Evolutionary conservation across 202 grass and related monocot genomes (phyloP), one percentile per base, ranked within the genome.

Genomic region (Brachypodium distachyon): DNA sequence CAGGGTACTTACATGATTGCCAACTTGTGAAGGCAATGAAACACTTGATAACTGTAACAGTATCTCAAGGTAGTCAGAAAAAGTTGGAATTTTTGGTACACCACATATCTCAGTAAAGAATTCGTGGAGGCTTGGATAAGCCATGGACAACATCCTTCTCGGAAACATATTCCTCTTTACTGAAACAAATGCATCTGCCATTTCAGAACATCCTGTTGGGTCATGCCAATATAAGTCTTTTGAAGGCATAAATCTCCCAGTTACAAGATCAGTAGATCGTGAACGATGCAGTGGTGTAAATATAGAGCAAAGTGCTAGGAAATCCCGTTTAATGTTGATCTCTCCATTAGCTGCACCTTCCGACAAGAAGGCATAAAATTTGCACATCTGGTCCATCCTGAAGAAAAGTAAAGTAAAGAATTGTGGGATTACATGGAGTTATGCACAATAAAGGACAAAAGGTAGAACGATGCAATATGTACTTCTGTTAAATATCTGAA

Each of bases 341-440:
- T 83, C 88, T 80, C 80, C 85, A 75, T 81, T 70, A 6, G 80
- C 32, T 48, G 80, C 81, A 43, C 88, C 88, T 57, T 86, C 89
- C 21, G 84, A 92, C 68, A 97, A 72, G 54, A 86, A 94, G 38
- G 82, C 84, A 60, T 92, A 97, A 52, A 97, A 79, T 74, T 77
- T 97, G 50, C 84, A 84, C 91, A 97, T 97, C 84, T 97, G 91
- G 82, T 61, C 70, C 56, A 87, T 80, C 71, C 95, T 97, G 87
- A 68, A 91, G 76, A 72, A 91, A 75, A 83, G 26, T 34, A 36
- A 83, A 49, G 37, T 79, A 44, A 85, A 67, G 6, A 51, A 54
- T 57, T 64, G 38, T 29, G 39, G 68, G 46, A 33, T 77, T 82
- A 74, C 50, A 82, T 61, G 49, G 49, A 52, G 49, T 22, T 54